Evolutionary conservation across 2,329 filamentous ascomycete genomes (phyloP).

Genomic region (Verticillium zaregamsianum): DNA sequence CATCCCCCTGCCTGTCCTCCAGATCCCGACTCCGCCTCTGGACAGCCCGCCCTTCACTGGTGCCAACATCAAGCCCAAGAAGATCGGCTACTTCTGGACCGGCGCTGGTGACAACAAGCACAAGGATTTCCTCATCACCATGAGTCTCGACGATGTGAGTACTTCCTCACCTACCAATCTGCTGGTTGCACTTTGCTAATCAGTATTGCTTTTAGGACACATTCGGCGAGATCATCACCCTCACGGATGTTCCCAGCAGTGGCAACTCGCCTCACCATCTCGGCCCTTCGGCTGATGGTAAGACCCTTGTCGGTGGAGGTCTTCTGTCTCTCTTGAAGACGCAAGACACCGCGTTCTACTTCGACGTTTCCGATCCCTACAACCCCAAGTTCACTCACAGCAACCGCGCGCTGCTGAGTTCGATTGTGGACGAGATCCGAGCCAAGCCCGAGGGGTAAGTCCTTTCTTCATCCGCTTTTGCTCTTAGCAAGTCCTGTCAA

Average conservation of each 20-base stretch:
- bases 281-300: conserved; percentile 49
- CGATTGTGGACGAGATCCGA: conserved; percentile 59
- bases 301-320: conserved; percentile 53
- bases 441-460: conserved; percentile 52
- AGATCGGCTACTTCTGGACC: conserved; percentile 63
- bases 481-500: too few relatives aligned
- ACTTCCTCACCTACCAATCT: neutral
- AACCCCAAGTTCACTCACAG: conserved; percentile 55
- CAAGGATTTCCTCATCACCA: conserved; percentile 55
- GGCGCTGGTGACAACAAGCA: conserved; percentile 56
- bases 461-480: neutral
- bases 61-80: conserved; percentile 57
- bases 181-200: neutral
- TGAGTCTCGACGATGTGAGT: conserved; percentile 52
- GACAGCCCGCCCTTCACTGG: conserved; percentile 46
- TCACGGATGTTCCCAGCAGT: conserved; percentile 54
- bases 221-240: conserved; percentile 53
- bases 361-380: conserved; percentile 55
- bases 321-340: conserved; percentile 55
- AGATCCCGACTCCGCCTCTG: conserved; percentile 55
- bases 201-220: conserved; percentile 39
- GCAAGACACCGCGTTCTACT: conserved; percentile 60
- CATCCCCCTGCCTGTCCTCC: conserved; percentile 53
- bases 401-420: conserved; percentile 54
- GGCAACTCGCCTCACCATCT: conserved; percentile 60